Evolutionary conservation across 2,329 filamentous ascomycete species (phyloP).

Genomic region (Coniochaeta sp.): DNA sequence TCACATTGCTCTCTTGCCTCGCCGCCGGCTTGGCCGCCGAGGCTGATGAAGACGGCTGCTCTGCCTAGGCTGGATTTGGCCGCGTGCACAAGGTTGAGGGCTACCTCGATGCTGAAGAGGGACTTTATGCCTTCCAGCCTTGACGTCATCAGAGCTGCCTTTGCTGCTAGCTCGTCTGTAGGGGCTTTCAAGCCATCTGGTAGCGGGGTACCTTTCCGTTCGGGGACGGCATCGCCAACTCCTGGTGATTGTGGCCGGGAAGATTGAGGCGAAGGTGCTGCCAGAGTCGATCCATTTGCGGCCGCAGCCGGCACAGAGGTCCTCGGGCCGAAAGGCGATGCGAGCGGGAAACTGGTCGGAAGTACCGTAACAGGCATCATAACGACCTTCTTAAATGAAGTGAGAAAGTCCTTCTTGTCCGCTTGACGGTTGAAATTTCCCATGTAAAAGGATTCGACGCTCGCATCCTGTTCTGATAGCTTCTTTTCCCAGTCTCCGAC

Average conservation of each 20-base stretch:
- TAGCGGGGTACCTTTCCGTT: slow-evolving; percentile 32
- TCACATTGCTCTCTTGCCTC: slow-evolving; percentile 85
- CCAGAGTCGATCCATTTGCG: slow-evolving; percentile 20
- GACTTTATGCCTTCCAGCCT: slow-evolving; percentile 90
- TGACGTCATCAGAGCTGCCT: slow-evolving; percentile 95
- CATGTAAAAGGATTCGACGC: slow-evolving; percentile 92
- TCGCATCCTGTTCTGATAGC: slow-evolving; percentile 82
- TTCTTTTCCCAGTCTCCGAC: slow-evolving; percentile 88
- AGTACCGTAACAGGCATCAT: slow-evolving; percentile 97
- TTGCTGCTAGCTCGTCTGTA: slow-evolving; percentile 86
- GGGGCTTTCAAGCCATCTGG: slow-evolving; percentile 52
- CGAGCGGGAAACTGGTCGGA: slow-evolving; percentile 52
- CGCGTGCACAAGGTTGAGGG: slow-evolving; percentile 77
- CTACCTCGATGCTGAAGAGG: slow-evolving; percentile 93
- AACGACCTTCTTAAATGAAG: slow-evolving; percentile 95
- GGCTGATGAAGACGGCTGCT: slow-evolving; percentile 70
- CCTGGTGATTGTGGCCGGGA: slow-evolving; percentile 45
- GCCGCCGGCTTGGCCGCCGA: slow-evolving; percentile 73
- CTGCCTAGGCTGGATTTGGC: slow-evolving; percentile 85
- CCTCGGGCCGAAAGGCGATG: slow-evolving; percentile 47
- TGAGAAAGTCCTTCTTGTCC: slow-evolving; percentile 93
- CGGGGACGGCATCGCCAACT: slow-evolving; percentile 19
- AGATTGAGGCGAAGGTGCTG: slow-evolving; percentile 25
- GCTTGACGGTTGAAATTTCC: slow-evolving; percentile 88
- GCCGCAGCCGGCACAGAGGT: slow-evolving; percentile 17